Evolutionary conservation across 2,329 filamentous ascomycete species (phyloP), one percentile per base, ranked within the genome.

Genomic region (Alternaria tenuissima): DNA sequence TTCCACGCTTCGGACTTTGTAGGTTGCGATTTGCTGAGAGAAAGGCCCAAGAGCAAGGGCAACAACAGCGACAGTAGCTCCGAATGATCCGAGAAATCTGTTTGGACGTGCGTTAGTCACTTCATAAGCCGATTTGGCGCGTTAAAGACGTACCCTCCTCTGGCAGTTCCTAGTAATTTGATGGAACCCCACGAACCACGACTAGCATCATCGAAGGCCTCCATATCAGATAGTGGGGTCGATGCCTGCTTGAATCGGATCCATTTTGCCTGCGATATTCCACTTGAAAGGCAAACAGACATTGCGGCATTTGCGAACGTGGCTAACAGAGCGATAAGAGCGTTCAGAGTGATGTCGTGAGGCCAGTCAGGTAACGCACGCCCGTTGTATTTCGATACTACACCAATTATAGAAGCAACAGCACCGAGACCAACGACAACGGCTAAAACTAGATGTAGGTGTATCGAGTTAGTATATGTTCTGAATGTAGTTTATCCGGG

Each of bases 211-310:
- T 62, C 62, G 26, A 64, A 64, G 14, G 36, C 53, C 28, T 64
- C 62, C 38, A 64, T 59, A 16, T 64, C 62, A 8, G 62, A 64
- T 12, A 64, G 30, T 5, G 62, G 59, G 39, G 42, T 42, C 9
- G 52, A 43, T 28, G 43, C 34, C 36, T 52, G 26, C 28, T 59
- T 64, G 59, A 64, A 64, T 7, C 48, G 48, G 28, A 64, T 62
- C 59, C 62, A 64, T 41, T 64, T 64, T 26, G 59, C 59, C 44
- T 64, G 62, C 7, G 62, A 64, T 14, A 64, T 53, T 22, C 62
- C 62, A 52, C 59, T 64, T 18, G 62, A 64, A 38, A 62, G 55
- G 8, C 55, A 62, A 22, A 62, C 59, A 3, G 60, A 61, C 42
- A 65, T 61, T 6, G 63, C 60, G 4, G 63, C 60, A 30, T 65